phyloP scores from a whole-genome alignment of 2,329 filamentous ascomycete species.

The Colletotrichum lindemuthianum region DNA sequence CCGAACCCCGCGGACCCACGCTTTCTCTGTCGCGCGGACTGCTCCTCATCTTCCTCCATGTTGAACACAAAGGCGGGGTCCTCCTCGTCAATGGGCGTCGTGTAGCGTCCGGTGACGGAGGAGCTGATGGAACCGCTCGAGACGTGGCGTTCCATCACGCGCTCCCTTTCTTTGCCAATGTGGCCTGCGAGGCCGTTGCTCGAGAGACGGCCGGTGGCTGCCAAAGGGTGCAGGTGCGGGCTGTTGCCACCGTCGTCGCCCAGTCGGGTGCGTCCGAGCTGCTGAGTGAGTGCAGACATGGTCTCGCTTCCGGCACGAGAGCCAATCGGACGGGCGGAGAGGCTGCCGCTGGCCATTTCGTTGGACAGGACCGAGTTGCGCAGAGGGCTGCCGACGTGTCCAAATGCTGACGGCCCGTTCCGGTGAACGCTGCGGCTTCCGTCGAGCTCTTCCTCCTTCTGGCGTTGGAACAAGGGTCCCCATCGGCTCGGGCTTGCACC shows the following conservation, averaged over 20 bases:
- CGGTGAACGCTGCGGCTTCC: constrained; percentile 42
- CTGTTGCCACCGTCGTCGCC: constrained; percentile 57
- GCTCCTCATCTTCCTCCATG: constrained; percentile 71
- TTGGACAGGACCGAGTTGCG: constrained; percentile 70
- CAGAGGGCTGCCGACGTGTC: constrained; percentile 73
- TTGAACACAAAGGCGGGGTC: constrained; percentile 72
- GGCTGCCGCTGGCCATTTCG: constrained; percentile 55
- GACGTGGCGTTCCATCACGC: constrained; percentile 65
- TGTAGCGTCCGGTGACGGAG: constrained; percentile 65
- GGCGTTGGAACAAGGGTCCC: constrained; percentile 69
- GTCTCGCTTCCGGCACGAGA: constrained; percentile 60
- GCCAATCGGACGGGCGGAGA: constrained; percentile 50
- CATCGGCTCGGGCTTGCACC: constrained; percentile 70
- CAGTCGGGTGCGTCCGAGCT: constrained; percentile 69
- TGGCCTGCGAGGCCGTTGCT: constrained; percentile 51
- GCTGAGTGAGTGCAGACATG: constrained; percentile 69
- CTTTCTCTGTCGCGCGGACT: constrained; percentile 58
- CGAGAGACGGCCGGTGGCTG: constrained; percentile 52
- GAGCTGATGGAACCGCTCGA: constrained; percentile 69
- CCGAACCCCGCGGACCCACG: constrained; percentile 57
- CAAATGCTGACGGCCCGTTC: constrained; percentile 65
- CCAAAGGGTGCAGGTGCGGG: constrained; percentile 62
- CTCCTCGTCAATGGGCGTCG: constrained; percentile 73
- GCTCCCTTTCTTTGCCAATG: constrained; percentile 51
- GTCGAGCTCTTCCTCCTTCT: constrained; percentile 65